A percentile compares a stretch with the other conserved stretches of the same genome.
These are phyloP conservation scores for Leccinum barrowsii DNA, from an alignment of 768 basidiomycete species.

Conservation along the genomic window DNA sequence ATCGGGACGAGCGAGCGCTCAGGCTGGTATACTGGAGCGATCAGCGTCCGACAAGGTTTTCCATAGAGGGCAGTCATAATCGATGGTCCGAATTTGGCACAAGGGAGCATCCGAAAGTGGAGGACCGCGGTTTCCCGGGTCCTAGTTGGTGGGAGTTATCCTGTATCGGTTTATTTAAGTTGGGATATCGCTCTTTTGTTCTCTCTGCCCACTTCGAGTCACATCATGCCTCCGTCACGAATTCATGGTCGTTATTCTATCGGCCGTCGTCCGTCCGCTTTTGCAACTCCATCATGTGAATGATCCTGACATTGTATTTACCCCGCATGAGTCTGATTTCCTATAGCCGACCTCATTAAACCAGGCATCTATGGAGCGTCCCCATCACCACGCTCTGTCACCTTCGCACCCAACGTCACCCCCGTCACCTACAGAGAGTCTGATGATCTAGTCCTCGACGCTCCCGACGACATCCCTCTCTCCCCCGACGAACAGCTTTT, in stretches of 20 bases:
- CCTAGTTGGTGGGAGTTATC: background rate
- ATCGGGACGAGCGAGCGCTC: background rate
- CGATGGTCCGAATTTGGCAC: conserved; percentile 6
- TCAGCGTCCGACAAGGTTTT: background rate
- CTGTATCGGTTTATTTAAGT: conserved; percentile 16
- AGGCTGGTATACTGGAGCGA: background rate
- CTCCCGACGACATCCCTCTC: conserved; percentile 26
- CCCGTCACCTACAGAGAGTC: conserved; percentile 46
- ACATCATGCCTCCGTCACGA: background rate
- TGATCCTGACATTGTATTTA: background rate
- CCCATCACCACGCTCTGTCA: conserved; percentile 46
- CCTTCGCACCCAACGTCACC: conserved; percentile 62
- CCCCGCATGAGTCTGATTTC: background rate
- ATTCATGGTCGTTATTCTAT: conserved; percentile 27
- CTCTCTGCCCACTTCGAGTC: conserved; percentile 2
- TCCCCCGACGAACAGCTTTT: conserved; percentile 44
- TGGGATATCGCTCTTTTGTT: conserved; percentile 17
- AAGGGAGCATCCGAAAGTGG: conserved; percentile 16
- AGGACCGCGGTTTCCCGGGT: conserved; percentile 7
- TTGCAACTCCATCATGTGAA: conserved; percentile 27
- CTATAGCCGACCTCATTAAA: conserved; percentile 40
- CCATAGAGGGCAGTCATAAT: conserved; percentile 13
- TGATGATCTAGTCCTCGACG: conserved; percentile 24
- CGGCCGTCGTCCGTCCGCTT: conserved; percentile 41
- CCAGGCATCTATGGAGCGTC: conserved; percentile 51